These are phyloP conservation scores for Entoloma clypeatum DNA, from an alignment of 1,284 basidiomycete species.

Conservation along the genomic window DNA sequence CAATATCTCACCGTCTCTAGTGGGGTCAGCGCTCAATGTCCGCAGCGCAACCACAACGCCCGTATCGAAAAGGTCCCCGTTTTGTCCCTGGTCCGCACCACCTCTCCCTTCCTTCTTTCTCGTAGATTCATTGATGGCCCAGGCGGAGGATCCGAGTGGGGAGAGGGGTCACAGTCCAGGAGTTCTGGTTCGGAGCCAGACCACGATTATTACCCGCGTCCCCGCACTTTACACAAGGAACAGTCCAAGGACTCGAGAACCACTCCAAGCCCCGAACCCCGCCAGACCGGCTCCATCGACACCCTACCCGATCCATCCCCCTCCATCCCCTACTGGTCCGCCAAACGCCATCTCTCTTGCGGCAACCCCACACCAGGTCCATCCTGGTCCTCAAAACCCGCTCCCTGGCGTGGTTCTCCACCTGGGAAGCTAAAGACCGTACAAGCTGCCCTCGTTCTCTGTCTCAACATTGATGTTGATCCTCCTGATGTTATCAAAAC, in stretches of 20 bases:
- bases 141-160: constrained; percentile 25
- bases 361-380: constrained; percentile 77
- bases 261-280: constrained; percentile 29
- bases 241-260: constrained; percentile 26
- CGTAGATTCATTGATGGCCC: constrained; percentile 4
- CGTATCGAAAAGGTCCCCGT: constrained; percentile 26
- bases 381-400: constrained; percentile 58
- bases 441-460: constrained; percentile 90
- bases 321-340: constrained; percentile 73
- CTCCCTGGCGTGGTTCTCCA: constrained; percentile 75
- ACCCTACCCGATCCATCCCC: constrained; percentile 49
- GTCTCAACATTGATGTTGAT: constrained; percentile 96
- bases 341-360: constrained; percentile 83
- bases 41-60: too few relatives aligned
- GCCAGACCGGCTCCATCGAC: constrained; percentile 34
- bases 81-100: constrained; percentile 30
- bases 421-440: constrained; percentile 87
- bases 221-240: constrained; percentile 34
- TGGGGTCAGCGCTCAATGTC: too few relatives aligned
- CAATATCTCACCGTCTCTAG: too few relatives aligned
- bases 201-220: constrained; percentile 35
- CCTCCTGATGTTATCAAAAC: constrained; percentile 98
- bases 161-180: constrained; percentile 22
- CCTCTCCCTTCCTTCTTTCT: not conserved
- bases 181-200: constrained; percentile 42